phyloP scores from a whole-genome alignment of 1,139 yeast species.

The Saccharomyces hybrid region DNA sequence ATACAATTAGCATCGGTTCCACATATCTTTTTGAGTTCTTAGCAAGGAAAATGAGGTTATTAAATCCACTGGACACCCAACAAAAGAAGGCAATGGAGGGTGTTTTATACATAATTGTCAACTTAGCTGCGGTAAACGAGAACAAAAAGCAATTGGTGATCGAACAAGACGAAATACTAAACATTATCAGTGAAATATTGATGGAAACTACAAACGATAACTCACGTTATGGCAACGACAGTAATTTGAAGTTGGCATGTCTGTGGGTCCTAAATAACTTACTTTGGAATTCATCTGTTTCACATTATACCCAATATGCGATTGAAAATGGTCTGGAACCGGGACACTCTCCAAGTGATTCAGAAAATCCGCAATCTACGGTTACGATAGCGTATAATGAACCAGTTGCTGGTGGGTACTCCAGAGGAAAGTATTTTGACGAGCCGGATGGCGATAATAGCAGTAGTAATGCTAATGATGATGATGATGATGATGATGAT shows the following conservation, averaged over 20 bases:
- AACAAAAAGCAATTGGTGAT: constrained; percentile 41
- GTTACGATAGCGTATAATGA: neutral
- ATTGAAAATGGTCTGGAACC: constrained; percentile 7
- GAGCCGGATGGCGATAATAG: constrained; percentile 1
- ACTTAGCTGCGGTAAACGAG: constrained; percentile 50
- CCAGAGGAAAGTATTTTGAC: constrained; percentile 2
- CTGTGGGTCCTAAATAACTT: constrained; percentile 54
- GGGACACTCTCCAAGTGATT: constrained; percentile 15
- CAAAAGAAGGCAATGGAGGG: constrained; percentile 39
- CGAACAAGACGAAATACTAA: constrained; percentile 37
- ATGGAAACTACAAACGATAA: constrained; percentile 15
- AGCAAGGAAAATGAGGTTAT: constrained; percentile 31
- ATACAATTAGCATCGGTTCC: constrained; percentile 21
- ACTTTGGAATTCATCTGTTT: constrained; percentile 40
- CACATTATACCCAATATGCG: constrained; percentile 8
- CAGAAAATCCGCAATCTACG: neutral
- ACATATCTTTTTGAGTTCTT: constrained; percentile 35
- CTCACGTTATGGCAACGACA: constrained; percentile 32
- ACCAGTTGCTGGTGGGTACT: neutral
- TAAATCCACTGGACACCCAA: constrained; percentile 19
- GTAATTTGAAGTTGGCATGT: constrained; percentile 45
- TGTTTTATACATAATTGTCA: constrained; percentile 47
- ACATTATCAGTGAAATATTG: constrained; percentile 33
- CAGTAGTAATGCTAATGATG: constrained; percentile 6
- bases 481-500: constrained; percentile 29